A percentile compares a stretch with the other conserved stretches of the same genome.
These are phyloP conservation scores for Elymus sibiricus DNA, from an alignment of 176 grass and related monocot genomes.

Conservation along the genomic window DNA sequence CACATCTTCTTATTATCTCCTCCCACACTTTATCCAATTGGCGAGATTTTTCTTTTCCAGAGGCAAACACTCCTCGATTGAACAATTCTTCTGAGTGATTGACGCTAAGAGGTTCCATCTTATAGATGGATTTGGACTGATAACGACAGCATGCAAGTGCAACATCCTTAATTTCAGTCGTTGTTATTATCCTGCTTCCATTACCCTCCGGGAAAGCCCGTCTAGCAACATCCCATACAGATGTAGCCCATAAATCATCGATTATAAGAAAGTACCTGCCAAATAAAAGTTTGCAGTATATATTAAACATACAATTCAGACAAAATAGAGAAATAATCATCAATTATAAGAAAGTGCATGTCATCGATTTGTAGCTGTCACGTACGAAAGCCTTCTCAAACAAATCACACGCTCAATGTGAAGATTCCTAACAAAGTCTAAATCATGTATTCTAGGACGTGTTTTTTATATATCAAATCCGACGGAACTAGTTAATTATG, in stretches of 20 bases:
- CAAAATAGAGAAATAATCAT: too few species aligned
- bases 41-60: background rate
- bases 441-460: too few species aligned
- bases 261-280: background rate
- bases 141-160: background rate
- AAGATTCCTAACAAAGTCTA: too few species aligned
- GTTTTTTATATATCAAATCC: too few species aligned
- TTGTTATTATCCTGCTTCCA: background rate
- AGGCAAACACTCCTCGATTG: background rate
- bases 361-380: too few species aligned
- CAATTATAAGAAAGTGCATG: too few species aligned
- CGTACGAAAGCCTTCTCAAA: too few species aligned
- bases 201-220: background rate
- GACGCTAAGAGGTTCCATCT: background rate
- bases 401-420: too few species aligned
- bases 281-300: too few species aligned
- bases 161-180: background rate
- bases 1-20: background rate
- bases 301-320: too few species aligned
- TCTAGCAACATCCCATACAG: background rate
- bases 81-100: background rate
- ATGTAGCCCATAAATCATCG: background rate
- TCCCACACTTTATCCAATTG: background rate
- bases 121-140: rapidly evolving
- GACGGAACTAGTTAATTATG: too few species aligned